phyloP scores from a whole-genome alignment of 1,139 yeast species.

The Debaryomycetaceae sp. region DNA sequence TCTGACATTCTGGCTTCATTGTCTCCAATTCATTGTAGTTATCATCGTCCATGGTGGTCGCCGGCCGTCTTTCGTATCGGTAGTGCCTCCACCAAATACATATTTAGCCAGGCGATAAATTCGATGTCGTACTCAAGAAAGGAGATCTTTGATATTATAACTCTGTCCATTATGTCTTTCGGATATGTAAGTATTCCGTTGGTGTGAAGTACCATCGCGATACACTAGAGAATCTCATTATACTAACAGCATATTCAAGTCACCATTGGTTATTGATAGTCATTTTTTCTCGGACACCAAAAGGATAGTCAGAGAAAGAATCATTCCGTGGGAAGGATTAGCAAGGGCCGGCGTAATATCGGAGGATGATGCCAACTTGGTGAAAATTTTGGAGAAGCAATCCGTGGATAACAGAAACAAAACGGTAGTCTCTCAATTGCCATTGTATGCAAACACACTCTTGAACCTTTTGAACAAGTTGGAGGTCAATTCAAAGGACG shows the following conservation, averaged over 20 bases:
- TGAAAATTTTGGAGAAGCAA: conserved; percentile 64
- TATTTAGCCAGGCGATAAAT: no score
- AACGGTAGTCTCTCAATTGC: conserved; percentile 43
- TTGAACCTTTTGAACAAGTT: conserved; percentile 53
- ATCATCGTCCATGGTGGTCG: no score
- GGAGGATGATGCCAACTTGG: conserved; percentile 60
- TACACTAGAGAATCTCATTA: not conserved
- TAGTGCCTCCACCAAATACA: no score
- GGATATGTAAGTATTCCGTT: conserved; percentile 14
- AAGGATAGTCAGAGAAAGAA: conserved; percentile 70
- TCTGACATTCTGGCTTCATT: no score
- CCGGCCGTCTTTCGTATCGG: no score
- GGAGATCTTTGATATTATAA: not conserved
- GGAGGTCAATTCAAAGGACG: conserved; percentile 50
- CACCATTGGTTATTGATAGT: conserved; percentile 45
- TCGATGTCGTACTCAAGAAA: no score
- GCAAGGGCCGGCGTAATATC: conserved; percentile 70
- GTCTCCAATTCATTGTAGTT: no score
- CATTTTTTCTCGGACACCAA: conserved; percentile 71
- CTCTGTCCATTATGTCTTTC: conserved; percentile 11
- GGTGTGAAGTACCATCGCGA: not conserved
- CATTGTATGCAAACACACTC: conserved; percentile 54
- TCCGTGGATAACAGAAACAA: conserved; percentile 34
- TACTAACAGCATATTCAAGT: not conserved
- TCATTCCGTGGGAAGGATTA: conserved; percentile 92